Evolutionary conservation across 2,329 filamentous ascomycete species (phyloP), one percentile per base, ranked within the genome.

Genomic region (Fusarium globosum): DNA sequence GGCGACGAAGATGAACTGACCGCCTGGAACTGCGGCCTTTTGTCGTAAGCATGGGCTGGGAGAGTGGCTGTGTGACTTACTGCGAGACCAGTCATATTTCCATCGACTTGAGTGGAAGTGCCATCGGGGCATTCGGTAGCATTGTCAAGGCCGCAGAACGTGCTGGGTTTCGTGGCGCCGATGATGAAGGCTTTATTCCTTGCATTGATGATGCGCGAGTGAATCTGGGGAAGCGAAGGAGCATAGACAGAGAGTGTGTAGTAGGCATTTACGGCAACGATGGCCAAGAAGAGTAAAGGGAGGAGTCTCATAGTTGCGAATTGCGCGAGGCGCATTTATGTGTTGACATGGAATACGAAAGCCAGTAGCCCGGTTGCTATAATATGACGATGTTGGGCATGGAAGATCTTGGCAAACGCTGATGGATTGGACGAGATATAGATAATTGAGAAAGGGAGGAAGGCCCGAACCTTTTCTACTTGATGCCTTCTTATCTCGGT

Each of bases 1-100:
- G 7, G 81, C 83, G 64, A 92, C 84, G 79, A 89, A 93, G 74
- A 91, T 84, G 65, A 85, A 81, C 76, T 93, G 90, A 33, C 91
- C 91, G 35, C 90, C 90, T 10, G 90, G 90, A 9, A 92, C 90
- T 36, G 85, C 78, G 38, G 89, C 86, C 81, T 84, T 12, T 7
- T n/a, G 6, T 20, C 36, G 46, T 36, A 1, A 36, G 45, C 9
- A 35, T 12, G 6, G 18, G 2, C 16, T 4, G 20, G 12, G 16
- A 20, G n/a, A 35, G 20, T 7, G 12, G 0, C 0, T 3, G 21
- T 2, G 23, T 7, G 10, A 56, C 75, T 33, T 43, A 81, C 80
- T 33, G 75, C 77, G 5, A 81, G 72, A 4, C 55, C 46, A 0
- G 79, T 79, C 79, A 81, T 80, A 18, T 79, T 68, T 1, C 64